A percentile compares a stretch with the other conserved stretches of the same genome.
These are phyloP conservation scores for Gossypium anomalum DNA, from an alignment of 345 rosid species.

Conservation along the genomic window DNA sequence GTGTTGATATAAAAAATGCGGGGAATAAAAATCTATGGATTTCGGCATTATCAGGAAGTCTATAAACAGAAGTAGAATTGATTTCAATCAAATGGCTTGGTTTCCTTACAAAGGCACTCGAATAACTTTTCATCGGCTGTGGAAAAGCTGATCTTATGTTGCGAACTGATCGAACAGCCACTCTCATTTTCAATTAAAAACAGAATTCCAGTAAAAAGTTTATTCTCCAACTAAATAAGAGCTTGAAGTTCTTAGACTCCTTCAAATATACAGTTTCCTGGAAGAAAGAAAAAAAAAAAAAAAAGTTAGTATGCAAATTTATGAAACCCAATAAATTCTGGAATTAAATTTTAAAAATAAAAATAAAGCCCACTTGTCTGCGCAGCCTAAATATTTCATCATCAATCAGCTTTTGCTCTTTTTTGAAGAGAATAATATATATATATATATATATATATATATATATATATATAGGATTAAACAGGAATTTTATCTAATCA, in stretches of 20 bases:
- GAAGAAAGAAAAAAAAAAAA: constrained; percentile 20
- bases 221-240: neutral
- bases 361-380: neutral
- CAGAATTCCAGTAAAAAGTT: neutral
- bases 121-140: constrained; percentile 24
- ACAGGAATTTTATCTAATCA: neutral
- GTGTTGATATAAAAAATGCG: constrained; percentile 30
- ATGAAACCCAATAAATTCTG: neutral
- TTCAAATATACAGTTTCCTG: constrained; percentile 26
- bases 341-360: neutral
- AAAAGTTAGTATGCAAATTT: neutral
- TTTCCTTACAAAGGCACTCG: constrained; percentile 27
- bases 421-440: neutral
- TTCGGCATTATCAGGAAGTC: constrained; percentile 17
- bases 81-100: constrained; percentile 21
- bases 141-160: constrained; percentile 38
- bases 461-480: neutral
- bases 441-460: neutral
- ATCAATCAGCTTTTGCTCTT: neutral
- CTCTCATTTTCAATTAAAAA: constrained; percentile 50
- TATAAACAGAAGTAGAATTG: constrained; percentile 18
- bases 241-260: constrained; percentile 12
- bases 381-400: neutral
- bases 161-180: constrained; percentile 37
- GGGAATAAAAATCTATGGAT: constrained; percentile 18